Evolutionary conservation across 768 basidiomycete genomes (phyloP).

Genomic region (Termitomyces sp.): DNA sequence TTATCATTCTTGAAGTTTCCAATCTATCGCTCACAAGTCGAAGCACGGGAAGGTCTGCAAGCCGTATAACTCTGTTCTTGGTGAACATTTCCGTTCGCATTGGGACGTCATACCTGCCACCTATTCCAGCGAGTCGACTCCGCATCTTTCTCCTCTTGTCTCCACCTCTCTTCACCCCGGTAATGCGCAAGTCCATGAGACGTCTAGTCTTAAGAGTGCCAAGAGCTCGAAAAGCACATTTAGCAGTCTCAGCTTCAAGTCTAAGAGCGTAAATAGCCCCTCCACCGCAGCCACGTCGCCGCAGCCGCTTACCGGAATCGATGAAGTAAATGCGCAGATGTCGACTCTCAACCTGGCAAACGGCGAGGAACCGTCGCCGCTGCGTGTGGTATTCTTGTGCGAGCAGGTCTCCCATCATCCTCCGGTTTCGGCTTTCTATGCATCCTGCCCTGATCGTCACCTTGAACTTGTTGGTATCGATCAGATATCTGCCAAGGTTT

Average conservation of each 20-base stretch:
- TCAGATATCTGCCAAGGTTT: slow-evolving; percentile 90
- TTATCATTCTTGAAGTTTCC: not conserved
- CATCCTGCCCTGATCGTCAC: slow-evolving; percentile 65
- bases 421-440: slow-evolving; percentile 84
- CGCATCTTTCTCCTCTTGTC: slow-evolving; percentile 40
- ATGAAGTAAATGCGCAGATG: slow-evolving; percentile 46
- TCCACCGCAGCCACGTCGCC: slow-evolving; percentile 55
- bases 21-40: not conserved
- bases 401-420: slow-evolving; percentile 98
- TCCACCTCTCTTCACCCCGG: slow-evolving; percentile 25
- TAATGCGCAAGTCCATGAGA: slow-evolving; percentile 33
- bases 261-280: slow-evolving; percentile 45
- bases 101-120: slow-evolving; percentile 73
- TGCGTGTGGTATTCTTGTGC: slow-evolving; percentile 75
- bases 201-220: slow-evolving; percentile 52
- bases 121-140: slow-evolving; percentile 41
- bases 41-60: slow-evolving; percentile 93
- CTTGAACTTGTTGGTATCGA: slow-evolving; percentile 79
- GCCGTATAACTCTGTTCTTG: slow-evolving; percentile 84
- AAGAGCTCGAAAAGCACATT: slow-evolving; percentile 56
- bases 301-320: slow-evolving; percentile 31
- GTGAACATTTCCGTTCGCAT: slow-evolving; percentile 85
- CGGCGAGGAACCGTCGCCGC: slow-evolving; percentile 8
- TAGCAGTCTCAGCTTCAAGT: slow-evolving; percentile 51
- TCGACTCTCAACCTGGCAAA: slow-evolving; percentile 53